Evolutionary conservation across 2,329 filamentous ascomycete species (phyloP).

Genomic region (Nothophoma quercina): DNA sequence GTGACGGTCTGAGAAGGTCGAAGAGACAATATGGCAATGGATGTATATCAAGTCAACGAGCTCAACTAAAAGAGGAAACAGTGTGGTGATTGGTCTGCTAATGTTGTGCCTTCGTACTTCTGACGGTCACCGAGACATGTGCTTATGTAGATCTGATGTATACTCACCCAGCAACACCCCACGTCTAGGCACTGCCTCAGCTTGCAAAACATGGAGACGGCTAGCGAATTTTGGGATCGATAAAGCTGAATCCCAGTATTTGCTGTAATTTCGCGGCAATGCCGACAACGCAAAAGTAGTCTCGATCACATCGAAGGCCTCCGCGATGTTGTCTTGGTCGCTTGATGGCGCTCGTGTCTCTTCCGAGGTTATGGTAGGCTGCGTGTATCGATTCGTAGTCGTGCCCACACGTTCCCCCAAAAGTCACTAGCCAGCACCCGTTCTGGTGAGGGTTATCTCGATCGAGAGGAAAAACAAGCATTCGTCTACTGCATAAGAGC

Average conservation of each 20-base stretch:
- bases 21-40: not conserved
- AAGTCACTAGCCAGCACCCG: not conserved
- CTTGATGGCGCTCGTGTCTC: not conserved
- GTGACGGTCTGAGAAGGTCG: not conserved
- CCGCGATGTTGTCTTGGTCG: not conserved
- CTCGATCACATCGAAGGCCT: not conserved
- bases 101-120: conserved; percentile 3
- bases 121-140: not conserved
- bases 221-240: not conserved
- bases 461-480: conserved; percentile 4
- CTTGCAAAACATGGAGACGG: not conserved
- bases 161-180: not conserved
- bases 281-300: conserved; percentile 4
- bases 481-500: conserved; percentile 6
- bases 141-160: conserved; percentile 12
- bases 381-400: not conserved
- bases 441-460: not conserved
- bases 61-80: not conserved
- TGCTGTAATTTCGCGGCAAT: conserved; percentile 6
- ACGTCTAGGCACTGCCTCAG: conserved; percentile 7
- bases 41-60: not conserved
- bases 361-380: conserved; percentile 2
- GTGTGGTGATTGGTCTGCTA: not conserved
- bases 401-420: not conserved
- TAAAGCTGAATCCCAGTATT: conserved; percentile 6